Evolutionary conservation across 2,329 filamentous ascomycete species (phyloP), one percentile per base, ranked within the genome.

Genomic region (Bisporella sp.): DNA sequence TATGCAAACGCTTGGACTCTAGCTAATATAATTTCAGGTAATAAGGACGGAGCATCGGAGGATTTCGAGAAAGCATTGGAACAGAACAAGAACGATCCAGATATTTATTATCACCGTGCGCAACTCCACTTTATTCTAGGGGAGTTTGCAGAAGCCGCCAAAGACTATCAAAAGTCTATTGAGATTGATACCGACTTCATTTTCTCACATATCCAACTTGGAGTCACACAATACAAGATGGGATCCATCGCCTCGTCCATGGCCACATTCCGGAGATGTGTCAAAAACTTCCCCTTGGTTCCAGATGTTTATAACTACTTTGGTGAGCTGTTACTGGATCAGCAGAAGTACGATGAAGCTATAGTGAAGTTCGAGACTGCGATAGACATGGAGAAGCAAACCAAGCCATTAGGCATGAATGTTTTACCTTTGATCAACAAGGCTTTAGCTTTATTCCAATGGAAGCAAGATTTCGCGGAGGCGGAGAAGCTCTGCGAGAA

Each of bases 271-370:
- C 83, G 92, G 62, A 81, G 91, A 57, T 96, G 90, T 71, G 91
- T 96, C 70, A 99, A 97, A 84, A 96, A 96, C 73, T 99, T 99
- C 66, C 87, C 90, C 65, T 88, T 92, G 67, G 89, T 95, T 8
- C 91, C 92, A 5, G 93, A 99, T 66, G 93, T 97, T 40, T 99
- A 97, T 79, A 99, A 99, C 79, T 99, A 99, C 80, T 97, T 96
- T 65, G 93, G 93, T 64, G 93, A 99, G 74, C 79, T 99, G 50
- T 79, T 99, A 51, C 83, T 99, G 48, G 93, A 99, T 75, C 93
- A 97, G 75, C 85, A 89, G 71, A 96, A 96, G 71, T 97, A 85
- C 72, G 77, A 88, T 52, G 92, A 99, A 68, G 93, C 93, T 30
- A 90, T 99, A 57, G 88, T 96, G 73, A 96, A 96, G 73, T 99